Percentiles rank a stretch among this genome's conserved stretches.
phyloP scores from a whole-genome alignment of 495 filamentous ascomycete genomes.

The Aspergillus ellipticus region DNA sequence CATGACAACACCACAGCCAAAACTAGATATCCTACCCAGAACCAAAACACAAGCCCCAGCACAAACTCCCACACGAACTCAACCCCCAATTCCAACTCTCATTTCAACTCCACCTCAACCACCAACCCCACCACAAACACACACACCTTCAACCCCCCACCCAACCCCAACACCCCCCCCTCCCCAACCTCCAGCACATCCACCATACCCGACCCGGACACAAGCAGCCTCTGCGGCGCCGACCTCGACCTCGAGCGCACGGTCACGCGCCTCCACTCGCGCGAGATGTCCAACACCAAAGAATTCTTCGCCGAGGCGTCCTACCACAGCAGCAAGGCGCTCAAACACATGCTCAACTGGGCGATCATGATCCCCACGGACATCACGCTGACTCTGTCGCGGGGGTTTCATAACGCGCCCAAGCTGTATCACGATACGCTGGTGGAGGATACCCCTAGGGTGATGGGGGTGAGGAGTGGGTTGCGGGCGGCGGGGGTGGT shows the following conservation, averaged over 20 bases:
- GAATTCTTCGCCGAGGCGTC: constrained; percentile 20
- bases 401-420: constrained; percentile 83
- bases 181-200: not conserved
- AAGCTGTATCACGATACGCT: constrained; percentile 74
- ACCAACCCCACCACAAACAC: not conserved
- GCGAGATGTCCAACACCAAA: not conserved
- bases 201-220: not conserved
- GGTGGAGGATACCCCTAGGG: constrained; percentile 63
- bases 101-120: not conserved
- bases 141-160: not conserved
- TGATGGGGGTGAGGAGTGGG: constrained; percentile 66
- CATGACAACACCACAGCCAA: not conserved
- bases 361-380: constrained; percentile 77
- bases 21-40: not conserved
- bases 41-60: not conserved
- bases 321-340: constrained; percentile 28
- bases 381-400: constrained; percentile 70
- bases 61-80: not conserved
- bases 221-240: not conserved
- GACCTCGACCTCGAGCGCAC: constrained; percentile 3
- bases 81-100: not conserved
- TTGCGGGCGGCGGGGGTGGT: constrained; percentile 60
- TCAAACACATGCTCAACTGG: constrained; percentile 64
- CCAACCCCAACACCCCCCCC: no score
- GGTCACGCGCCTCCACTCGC: constrained; percentile 4